Percentiles rank a stretch among this genome's conserved stretches.
Conservation (phyloP, 306 rosid genomes). For the Prinsepia uniflora region DNA sequence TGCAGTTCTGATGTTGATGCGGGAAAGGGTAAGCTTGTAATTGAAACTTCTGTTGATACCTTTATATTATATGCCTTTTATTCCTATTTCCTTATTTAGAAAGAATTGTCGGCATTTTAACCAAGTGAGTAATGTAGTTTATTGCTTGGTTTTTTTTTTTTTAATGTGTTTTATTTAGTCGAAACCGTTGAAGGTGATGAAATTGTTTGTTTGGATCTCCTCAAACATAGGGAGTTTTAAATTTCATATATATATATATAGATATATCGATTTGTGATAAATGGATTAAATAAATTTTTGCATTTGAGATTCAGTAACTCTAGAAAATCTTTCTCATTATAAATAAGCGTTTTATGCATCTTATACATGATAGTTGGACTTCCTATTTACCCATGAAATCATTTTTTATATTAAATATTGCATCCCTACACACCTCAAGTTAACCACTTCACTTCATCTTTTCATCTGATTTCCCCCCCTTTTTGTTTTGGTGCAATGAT, state of each 20-base stretch:
- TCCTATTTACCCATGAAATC: background rate
- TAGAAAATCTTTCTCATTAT: background rate
- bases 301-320: background rate
- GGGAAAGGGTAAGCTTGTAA: slow-evolving; percentile 70
- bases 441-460: background rate
- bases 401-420: background rate
- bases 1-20: slow-evolving; percentile 65
- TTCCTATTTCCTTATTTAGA: background rate
- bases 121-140: background rate
- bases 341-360: background rate
- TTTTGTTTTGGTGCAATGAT: slow-evolving; percentile 32
- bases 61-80: background rate
- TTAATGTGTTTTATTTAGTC: background rate
- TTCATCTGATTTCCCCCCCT: slow-evolving; percentile 9
- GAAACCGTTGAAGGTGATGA: background rate
- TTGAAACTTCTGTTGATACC: background rate
- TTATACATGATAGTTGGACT: background rate
- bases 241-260: background rate
- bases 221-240: background rate
- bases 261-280: background rate
- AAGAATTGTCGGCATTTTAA: background rate
- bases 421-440: background rate
- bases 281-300: background rate
- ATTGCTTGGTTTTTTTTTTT: background rate
- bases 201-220: background rate